Base-by-base conservation (phyloP, 179 eudicot species). In the Spergularia azorica region DNA sequence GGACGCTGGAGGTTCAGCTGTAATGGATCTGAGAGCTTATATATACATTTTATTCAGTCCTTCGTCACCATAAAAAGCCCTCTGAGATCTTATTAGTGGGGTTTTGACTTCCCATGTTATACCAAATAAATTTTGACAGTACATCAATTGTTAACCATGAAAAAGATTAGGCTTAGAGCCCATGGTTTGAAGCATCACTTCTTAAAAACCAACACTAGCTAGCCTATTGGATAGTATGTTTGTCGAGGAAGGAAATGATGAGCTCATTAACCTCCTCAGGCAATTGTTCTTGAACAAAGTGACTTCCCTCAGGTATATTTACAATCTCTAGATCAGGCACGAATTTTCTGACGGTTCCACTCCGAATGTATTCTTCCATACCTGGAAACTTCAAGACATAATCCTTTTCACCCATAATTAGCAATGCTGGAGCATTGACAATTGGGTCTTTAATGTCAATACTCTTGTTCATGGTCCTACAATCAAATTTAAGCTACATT, bases 241-340 rank as follows among this genome's bases (percentile, higher is more conserved):
- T 68, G 32, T 65, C 5, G 17, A 89, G 71, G 81, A 89, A 87
- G 74, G 83, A 61, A 70, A 89, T 78, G 55, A 89, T 69, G n/a
- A 81, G 78, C 26, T 79, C 71, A 72, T 90, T 92, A 61, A 92
- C 88, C 73, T 88, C 77, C 61, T 92, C 83, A 5, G 97, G 97
- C 20, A 83, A 81, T 66, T 92, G 97, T 76, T 92, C 97, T 57
- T 88, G 91, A 55, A 92, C 87, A 61, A 92, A 92, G 79, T 92
- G 97, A 68, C 67, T 82, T 74, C 97, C 95, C 71, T 89, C 90
- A 0, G 93, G 86, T 70, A 90, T 62, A 72, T 64, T 84, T 26
- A 70, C 70, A 0, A 76, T 79, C 73, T 92, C 97, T 82, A 89
- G 83, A 64, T 89, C 75, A 3, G 93, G 93, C n/a, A 85, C 91